Conservation (phyloP, 2,329 filamentous ascomycete genomes). For the Exserohilum rostratum region DNA sequence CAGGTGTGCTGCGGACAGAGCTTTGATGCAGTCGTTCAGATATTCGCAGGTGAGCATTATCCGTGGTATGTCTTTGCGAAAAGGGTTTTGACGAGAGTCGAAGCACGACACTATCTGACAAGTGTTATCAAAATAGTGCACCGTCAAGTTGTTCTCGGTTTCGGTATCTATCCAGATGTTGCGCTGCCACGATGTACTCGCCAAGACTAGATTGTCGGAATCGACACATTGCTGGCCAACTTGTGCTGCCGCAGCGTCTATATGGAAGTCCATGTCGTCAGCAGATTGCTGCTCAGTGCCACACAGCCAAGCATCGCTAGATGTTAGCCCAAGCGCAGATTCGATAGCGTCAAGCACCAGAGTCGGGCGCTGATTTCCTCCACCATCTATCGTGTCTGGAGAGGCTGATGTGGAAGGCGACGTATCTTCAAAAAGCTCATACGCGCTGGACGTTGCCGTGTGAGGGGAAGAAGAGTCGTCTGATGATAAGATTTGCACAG, state of each 20-base stretch:
- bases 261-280: background rate
- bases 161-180: background rate
- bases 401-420: background rate
- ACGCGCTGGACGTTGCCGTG: background rate
- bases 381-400: background rate
- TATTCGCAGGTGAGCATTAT: background rate
- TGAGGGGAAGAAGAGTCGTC: background rate
- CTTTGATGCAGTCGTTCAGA: background rate
- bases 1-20: background rate
- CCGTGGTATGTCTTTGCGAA: background rate
- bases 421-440: background rate
- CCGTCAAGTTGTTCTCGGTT: background rate
- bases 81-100: background rate
- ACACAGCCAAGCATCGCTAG: background rate
- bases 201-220: background rate
- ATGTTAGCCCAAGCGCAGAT: background rate
- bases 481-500: background rate
- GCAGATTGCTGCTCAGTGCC: background rate
- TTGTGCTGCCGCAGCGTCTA: background rate
- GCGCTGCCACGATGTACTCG: background rate
- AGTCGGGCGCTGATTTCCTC: background rate
- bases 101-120: background rate
- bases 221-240: constrained; percentile 1
- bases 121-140: background rate
- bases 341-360: background rate